Percentiles rank a stretch among this genome's conserved stretches.
These are phyloP conservation scores for Aspergillus aculeatinus DNA, from an alignment of 2,329 filamentous ascomycete genomes.

Conservation along the genomic window DNA sequence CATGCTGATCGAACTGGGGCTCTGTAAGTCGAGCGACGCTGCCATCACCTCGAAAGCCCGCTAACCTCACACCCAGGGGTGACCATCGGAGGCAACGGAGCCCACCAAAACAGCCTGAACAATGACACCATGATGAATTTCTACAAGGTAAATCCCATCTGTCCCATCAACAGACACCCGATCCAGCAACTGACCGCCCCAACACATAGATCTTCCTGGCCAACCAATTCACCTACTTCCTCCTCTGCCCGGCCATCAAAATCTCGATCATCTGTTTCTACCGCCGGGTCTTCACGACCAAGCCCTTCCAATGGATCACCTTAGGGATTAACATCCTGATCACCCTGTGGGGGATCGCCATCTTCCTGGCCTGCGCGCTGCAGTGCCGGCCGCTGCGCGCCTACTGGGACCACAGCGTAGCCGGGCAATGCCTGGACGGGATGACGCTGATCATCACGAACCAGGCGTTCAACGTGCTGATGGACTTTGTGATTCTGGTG, in stretches of 20 bases:
- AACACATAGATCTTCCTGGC: constrained; percentile 32
- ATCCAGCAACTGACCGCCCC: not conserved
- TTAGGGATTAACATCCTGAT: constrained; percentile 31
- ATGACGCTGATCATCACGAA: constrained; percentile 35
- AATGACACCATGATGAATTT: constrained; percentile 28
- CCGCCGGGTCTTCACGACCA: constrained; percentile 33
- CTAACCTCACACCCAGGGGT: constrained; percentile 29
- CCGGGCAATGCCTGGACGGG: constrained; percentile 29
- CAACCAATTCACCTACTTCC: constrained; percentile 37
- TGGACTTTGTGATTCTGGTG: constrained; percentile 34
- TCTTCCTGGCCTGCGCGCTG: constrained; percentile 33
- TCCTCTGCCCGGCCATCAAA: constrained; percentile 33
- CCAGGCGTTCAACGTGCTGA: constrained; percentile 34
- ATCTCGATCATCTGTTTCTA: constrained; percentile 39
- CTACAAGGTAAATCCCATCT: constrained; percentile 25
- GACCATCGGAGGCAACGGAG: constrained; percentile 32
- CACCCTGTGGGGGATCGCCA: constrained; percentile 28
- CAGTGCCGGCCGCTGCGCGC: constrained; percentile 32
- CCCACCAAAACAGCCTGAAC: constrained; percentile 23
- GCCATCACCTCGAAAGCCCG: not conserved
- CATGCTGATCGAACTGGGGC: constrained; percentile 31
- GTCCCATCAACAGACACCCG: not conserved
- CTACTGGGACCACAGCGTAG: constrained; percentile 31
- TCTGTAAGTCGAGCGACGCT: constrained; percentile 25
- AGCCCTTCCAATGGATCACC: constrained; percentile 27